These are phyloP conservation scores for Arachis stenosperma DNA, from an alignment of 306 rosid genomes.

Conservation along the genomic window DNA sequence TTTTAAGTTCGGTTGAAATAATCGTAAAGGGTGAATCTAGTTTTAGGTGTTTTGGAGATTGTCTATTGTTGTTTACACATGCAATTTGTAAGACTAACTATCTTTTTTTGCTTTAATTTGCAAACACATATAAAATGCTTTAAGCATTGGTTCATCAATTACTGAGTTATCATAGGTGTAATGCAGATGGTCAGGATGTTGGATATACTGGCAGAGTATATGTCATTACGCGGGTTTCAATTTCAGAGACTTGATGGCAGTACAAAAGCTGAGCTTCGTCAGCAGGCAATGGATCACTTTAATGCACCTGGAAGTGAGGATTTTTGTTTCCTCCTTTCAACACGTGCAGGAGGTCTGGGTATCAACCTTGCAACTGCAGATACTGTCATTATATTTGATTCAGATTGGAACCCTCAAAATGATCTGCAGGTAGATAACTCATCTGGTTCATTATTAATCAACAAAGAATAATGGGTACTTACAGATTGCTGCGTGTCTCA, in stretches of 20 bases:
- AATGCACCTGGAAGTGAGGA: slow-evolving; percentile 99
- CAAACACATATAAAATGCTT: slow-evolving; percentile 11
- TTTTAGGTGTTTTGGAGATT: not conserved
- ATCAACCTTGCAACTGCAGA: slow-evolving; percentile 99
- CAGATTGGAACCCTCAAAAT: slow-evolving; percentile 99
- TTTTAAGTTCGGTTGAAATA: not conserved
- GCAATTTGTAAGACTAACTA: not conserved
- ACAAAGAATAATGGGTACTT: slow-evolving; percentile 24
- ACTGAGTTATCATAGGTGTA: slow-evolving; percentile 34
- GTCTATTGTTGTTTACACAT: slow-evolving; percentile 1
- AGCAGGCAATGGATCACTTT: slow-evolving; percentile 99
- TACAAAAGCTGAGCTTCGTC: slow-evolving; percentile 95
- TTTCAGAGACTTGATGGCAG: slow-evolving; percentile 99
- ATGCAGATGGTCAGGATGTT: slow-evolving; percentile 99
- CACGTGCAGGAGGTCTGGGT: slow-evolving; percentile 98
- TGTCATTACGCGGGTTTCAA: slow-evolving; percentile 93
- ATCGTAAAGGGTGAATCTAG: not conserved
- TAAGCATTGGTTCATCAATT: slow-evolving; percentile 23
- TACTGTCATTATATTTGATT: slow-evolving; percentile 96
- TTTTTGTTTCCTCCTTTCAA: slow-evolving; percentile 99
- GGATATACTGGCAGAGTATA: slow-evolving; percentile 89
- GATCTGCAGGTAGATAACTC: slow-evolving; percentile 79
- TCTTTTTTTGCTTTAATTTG: slow-evolving; percentile 12
- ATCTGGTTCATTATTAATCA: slow-evolving; percentile 11
- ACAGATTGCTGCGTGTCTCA: slow-evolving; percentile 19